Evolutionary conservation across 2,329 filamentous ascomycete genomes (phyloP), one percentile per base, ranked within the genome.

Genomic region (Botrytis fabae): DNA sequence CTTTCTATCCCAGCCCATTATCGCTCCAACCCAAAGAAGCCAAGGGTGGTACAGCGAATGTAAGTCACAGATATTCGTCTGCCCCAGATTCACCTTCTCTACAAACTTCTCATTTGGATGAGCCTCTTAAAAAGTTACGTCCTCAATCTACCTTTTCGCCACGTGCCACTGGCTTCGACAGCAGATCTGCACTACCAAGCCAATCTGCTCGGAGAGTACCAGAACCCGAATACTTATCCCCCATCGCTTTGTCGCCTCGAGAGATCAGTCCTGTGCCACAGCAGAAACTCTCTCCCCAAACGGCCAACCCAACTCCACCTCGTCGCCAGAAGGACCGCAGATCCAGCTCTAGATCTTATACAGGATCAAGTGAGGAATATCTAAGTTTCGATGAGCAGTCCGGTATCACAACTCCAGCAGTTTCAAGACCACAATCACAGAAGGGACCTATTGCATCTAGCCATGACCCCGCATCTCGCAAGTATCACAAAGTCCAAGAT

Each of bases 361-460:
- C 75, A 35, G 76, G 76, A 69, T 80, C 78, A 35, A 80, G 78
- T 57, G 78, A 79, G 48, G 78, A 78, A n/a, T 78, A 78, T 60
- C 76, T 77, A 8, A 76, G 73, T 28, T 72, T 76, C 4, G 76
- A 78, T 68, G 77, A 78, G 46, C 75, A 74, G 46, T 79, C 79
- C 10, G 79, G 76, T 65, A 74, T 77, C 32, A 79, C 79, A 18
- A 79, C 78, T 16, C 78, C 78, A 46, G 75, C 73, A 38, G 74
- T 72, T 10, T 80, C 79, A 0, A 75, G 77, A 66, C 78, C 79
- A 60, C 74, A 76, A 25, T 79, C 79, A 12, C 73, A 76, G 42
- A 77, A 78, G 66, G 76, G 74, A 4, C 40, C 65, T 35, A 25
- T 59, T 10, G 40, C 2, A 46, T 28, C 54, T 20, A 42, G 40